Evolutionary conservation across 306 rosid species (phyloP), one percentile per base, ranked within the genome.

Genomic region (Oemleria cerasiformis): DNA sequence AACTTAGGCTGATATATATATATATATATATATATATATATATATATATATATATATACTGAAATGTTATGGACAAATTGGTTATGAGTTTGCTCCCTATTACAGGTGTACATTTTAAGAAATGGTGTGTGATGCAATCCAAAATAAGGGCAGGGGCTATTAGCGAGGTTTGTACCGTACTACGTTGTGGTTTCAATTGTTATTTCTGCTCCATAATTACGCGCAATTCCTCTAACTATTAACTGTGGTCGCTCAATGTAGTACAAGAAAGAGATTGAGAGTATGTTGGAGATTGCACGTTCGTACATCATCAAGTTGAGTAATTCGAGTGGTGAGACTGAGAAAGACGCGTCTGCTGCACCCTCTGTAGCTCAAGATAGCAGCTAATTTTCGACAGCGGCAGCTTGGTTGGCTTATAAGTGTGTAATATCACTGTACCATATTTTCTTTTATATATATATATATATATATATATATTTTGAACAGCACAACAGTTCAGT

Each of bases 51-150:
- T n/a, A 11, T 51, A 9, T 9, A 12, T 8, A 41, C 40, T 7
- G 14, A 8, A 67, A 38, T 45, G 44, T 76, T 58, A 55, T 34
- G 78, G 70, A 60, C 72, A 41, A 60, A 36, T 65, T 45, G 77
- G 68, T 80, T 41, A 56, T 51, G 8, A 39, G 57, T 71, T 53
- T 63, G n/a, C 50, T 23, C 53, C 53, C 21, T 69, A 30, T 55
- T 71, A 68, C 87, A 94, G 98, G 98, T 77, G 98, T 90, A 45
- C 96, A 94, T 85, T 94, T 94, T 70, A 94, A 94, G 92, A 94
- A 91, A 85, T 94, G 96, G 96, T 94, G 97, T 85, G 83, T 87
- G 74, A 91, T 94, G 98, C 97, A 91, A 77, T 85, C 97, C 70
- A 94, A 91, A 83, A 94, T 94, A 77, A 94, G 84, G 83, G 68